Base-by-base conservation (phyloP, 768 basidiomycete genomes). In the Auriculariales sp. region DNA sequence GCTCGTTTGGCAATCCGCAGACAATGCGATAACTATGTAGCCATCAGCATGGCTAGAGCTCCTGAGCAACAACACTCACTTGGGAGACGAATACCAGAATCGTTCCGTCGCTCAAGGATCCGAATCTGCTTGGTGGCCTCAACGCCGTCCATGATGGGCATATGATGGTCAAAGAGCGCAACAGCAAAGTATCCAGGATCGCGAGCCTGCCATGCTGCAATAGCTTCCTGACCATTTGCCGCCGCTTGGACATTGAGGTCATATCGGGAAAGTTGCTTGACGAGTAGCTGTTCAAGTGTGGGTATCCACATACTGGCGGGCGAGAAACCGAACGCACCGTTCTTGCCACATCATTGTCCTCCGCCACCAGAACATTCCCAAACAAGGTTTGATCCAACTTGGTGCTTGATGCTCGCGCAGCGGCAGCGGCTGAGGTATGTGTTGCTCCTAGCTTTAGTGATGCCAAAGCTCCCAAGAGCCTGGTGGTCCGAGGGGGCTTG, bases 81-180 rank as follows among this genome's bases (percentile, higher is more conserved):
- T 1, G 81, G 81, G 15, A 83, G 62, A 71, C 59, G 3, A 68
- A 57, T 3, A 67, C 64, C 54, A n/a, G n/a, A n/a, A n/a, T 76
- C 77, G n/a, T 73, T 70, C 57, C 73, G 74, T 52, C 63, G 71
- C 59, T 85, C 83, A 19, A 80, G 56, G 19, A 71, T 54, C 34
- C 83, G 71, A 27, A 85, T 46, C 46, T 76, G 71, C 60, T 83
- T 83, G 28, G 78, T 71, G 5, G 83, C 83, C 55, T 83, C 81
- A 3, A 85, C 81, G 4, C 83, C 83, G 57, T 85, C 83, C 53
- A 80, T 83, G 46, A 85, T 68, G 2, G 83, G 83, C 83, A 85
- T 85, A 56, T 85, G 83, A 59, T 86, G 82, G 56, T 86, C 83
- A 55, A 86, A 83, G 24, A 86, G 57, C 4, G 82, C 82, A 2